phyloP scores from a whole-genome alignment of 2,329 filamentous ascomycete genomes.

The Kalmusia sp. region DNA sequence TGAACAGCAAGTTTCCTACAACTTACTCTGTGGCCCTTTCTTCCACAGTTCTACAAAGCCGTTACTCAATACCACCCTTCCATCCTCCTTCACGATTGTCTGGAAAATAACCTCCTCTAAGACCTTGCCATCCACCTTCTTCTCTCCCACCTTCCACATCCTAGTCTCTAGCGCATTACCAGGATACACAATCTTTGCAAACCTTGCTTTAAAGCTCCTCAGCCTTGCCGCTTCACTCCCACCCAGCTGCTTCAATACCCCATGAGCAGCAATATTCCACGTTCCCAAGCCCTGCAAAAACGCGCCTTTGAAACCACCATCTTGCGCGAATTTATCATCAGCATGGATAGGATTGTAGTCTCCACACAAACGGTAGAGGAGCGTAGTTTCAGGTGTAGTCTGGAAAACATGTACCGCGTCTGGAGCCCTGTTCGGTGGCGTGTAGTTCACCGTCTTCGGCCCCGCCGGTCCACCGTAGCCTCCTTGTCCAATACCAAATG shows the following conservation, averaged over 20 bases:
- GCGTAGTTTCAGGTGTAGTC: conserved; percentile 49
- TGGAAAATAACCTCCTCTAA: conserved; percentile 50
- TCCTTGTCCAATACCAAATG: conserved; percentile 56
- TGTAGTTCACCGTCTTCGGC: conserved; percentile 40
- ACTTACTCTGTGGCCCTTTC: conserved; percentile 3
- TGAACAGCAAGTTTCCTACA: conserved; percentile 1
- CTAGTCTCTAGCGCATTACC: conserved; percentile 54
- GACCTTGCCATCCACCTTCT: conserved; percentile 36
- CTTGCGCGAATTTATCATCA: conserved; percentile 51
- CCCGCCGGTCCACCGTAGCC: conserved; percentile 55
- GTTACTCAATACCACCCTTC: conserved; percentile 44
- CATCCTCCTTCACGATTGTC: conserved; percentile 50
- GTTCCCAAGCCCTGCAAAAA: conserved; percentile 58
- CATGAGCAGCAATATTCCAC: conserved; percentile 57
- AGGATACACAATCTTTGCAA: conserved; percentile 57
- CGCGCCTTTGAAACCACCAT: conserved; percentile 54
- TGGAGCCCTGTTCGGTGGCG: conserved; percentile 44
- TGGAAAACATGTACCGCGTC: conserved; percentile 49
- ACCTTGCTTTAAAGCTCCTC: conserved; percentile 54
- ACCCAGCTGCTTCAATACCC: conserved; percentile 51
- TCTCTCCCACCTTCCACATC: conserved; percentile 50
- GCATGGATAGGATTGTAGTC: conserved; percentile 60
- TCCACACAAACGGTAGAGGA: conserved; percentile 56
- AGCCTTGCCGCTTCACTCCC: conserved; percentile 50
- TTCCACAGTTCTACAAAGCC: conserved; percentile 14